A percentile compares a stretch with the other conserved stretches of the same genome.
Conservation (phyloP, 257 asterid genomes). For the Eustoma russellianum region DNA sequence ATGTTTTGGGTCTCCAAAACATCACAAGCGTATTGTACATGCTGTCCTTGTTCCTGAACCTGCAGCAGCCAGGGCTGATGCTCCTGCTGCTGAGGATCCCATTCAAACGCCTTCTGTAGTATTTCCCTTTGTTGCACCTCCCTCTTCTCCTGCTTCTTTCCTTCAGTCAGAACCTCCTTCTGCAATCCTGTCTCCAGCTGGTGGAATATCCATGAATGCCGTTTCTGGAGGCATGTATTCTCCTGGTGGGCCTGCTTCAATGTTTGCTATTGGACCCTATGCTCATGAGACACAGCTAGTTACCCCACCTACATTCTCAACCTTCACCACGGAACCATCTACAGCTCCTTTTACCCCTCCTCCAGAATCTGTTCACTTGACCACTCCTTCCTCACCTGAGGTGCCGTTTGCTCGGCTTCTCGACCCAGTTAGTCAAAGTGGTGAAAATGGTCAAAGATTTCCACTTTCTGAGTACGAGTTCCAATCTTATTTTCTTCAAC, state of each 20-base stretch:
- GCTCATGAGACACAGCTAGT: slow-evolving; percentile 89
- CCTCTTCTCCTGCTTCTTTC: slow-evolving; percentile 94
- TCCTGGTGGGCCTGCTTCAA: slow-evolving; percentile 74
- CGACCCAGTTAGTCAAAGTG: slow-evolving; percentile 50
- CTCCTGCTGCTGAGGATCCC: slow-evolving; percentile 30
- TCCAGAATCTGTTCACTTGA: slow-evolving; percentile 77
- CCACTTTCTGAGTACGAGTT: slow-evolving; percentile 60
- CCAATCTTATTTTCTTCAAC: slow-evolving; percentile 88
- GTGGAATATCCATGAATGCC: slow-evolving; percentile 41
- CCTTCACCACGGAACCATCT: slow-evolving; percentile 87
- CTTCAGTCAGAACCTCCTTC: slow-evolving; percentile 84
- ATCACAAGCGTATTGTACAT: slow-evolving; percentile 56
- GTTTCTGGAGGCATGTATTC: slow-evolving; percentile 69
- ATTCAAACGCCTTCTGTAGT: slow-evolving; percentile 42
- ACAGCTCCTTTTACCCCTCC: slow-evolving; percentile 98
- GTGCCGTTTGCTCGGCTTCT: slow-evolving; percentile 92
- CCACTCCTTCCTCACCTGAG: slow-evolving; percentile 96
- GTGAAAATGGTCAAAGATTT: slow-evolving; percentile 40
- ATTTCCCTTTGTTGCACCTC: slow-evolving; percentile 83
- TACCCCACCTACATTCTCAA: slow-evolving; percentile 90
- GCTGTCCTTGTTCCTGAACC: slow-evolving; percentile 70
- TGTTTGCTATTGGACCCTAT: slow-evolving; percentile 86
- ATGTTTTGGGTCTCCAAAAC: slow-evolving; percentile 78
- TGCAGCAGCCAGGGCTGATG: slow-evolving; percentile 27
- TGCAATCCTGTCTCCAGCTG: slow-evolving; percentile 67